Percentiles rank a stretch among this genome's conserved stretches.
Conservation (phyloP, 106 monocot genomes). For the Dioscorea zingiberensis region DNA sequence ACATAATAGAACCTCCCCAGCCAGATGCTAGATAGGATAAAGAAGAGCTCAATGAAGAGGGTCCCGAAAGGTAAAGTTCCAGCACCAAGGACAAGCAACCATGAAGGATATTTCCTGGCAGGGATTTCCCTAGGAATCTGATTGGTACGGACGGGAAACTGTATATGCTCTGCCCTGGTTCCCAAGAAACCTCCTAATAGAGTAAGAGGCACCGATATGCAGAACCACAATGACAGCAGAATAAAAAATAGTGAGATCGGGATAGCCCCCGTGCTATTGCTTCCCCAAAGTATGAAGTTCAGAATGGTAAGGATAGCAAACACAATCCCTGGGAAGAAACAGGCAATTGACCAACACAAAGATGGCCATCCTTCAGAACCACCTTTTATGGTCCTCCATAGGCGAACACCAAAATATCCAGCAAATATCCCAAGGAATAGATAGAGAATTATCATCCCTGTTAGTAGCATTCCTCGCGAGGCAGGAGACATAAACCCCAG, state of each 20-base stretch:
- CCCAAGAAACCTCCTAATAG: conserved; percentile 59
- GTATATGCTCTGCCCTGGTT: conserved; percentile 39
- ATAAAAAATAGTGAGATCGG: conserved; percentile 54
- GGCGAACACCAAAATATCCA: conserved; percentile 50
- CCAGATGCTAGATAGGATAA: conserved; percentile 64
- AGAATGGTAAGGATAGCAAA: conserved; percentile 45
- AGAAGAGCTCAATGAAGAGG: conserved; percentile 66
- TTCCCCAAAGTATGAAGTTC: conserved; percentile 58
- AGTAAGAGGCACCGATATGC: conserved; percentile 59
- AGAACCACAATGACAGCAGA: conserved; percentile 58
- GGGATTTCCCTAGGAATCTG: conserved; percentile 69
- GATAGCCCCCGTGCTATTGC: conserved; percentile 55
- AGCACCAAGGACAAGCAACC: conserved; percentile 59
- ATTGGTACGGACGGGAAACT: conserved; percentile 58
- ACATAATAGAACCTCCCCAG: conserved; percentile 72
- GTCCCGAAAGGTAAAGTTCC: conserved; percentile 63
- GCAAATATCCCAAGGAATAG: conserved; percentile 48
- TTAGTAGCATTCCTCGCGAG: conserved; percentile 70
- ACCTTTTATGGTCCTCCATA: conserved; percentile 65
- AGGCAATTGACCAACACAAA: conserved; percentile 56
- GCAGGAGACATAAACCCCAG: conserved; percentile 72
- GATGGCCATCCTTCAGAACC: conserved; percentile 52
- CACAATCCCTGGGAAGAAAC: conserved; percentile 64
- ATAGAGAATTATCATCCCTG: conserved; percentile 69
- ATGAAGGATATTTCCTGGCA: conserved; percentile 52